phyloP scores from a whole-genome alignment of 139 green algal species.

The Diplosphaera chodatii region DNA sequence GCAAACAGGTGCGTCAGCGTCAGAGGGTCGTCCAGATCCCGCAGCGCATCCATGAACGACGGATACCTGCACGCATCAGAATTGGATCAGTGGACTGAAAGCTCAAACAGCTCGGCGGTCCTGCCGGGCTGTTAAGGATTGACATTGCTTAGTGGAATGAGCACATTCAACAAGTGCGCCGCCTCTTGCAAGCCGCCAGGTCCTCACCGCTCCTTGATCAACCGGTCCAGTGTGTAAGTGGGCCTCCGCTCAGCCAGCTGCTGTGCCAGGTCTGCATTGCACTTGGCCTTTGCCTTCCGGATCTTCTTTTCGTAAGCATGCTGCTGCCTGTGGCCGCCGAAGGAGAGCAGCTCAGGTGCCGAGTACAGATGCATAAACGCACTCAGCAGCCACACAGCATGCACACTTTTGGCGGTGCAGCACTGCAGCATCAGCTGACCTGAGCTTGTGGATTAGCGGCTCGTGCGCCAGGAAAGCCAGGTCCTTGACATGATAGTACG shows the following conservation, averaged over 20 bases:
- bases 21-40: constrained; percentile 96
- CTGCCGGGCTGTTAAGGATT: too few species aligned
- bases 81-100: too few species aligned
- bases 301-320: constrained; percentile 46
- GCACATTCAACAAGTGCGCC: too few species aligned
- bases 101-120: too few species aligned
- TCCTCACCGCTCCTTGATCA: constrained; percentile 84
- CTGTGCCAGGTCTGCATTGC: constrained; percentile 58
- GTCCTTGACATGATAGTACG: constrained; percentile 98
- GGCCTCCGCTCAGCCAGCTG: constrained; percentile 56
- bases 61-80: too few species aligned
- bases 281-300: constrained; percentile 72
- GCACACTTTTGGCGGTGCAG: too few species aligned
- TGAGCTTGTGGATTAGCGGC: constrained; percentile 86
- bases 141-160: too few species aligned
- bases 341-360: too few species aligned
- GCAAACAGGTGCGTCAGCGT: constrained; percentile 96
- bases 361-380: too few species aligned
- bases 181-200: too few species aligned
- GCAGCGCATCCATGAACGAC: constrained; percentile 92
- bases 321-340: constrained; percentile 29
- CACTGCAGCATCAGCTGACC: too few species aligned
- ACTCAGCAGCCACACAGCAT: too few species aligned
- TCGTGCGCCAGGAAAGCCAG: constrained; percentile 95
- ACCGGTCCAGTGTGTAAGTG: constrained; percentile 83